Conservation (phyloP, 345 rosid species). For the Mercurialis annua region DNA sequence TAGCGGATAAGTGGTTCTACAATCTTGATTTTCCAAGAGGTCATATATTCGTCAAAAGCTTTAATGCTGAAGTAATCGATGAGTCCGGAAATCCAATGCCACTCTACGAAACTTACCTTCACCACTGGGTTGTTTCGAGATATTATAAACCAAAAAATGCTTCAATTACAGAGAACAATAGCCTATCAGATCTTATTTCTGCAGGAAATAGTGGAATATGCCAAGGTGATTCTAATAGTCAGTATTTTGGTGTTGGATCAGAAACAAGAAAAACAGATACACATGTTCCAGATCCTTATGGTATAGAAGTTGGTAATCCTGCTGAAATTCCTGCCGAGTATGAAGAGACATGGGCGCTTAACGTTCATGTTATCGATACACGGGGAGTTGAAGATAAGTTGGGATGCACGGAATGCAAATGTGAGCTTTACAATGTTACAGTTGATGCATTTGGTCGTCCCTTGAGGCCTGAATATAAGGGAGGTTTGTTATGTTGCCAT, state of each 20-base stretch:
- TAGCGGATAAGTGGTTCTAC: constrained; percentile 40
- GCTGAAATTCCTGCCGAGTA: constrained; percentile 58
- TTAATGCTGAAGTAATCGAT: constrained; percentile 65
- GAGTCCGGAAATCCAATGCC: constrained; percentile 62
- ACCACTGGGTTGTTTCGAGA: constrained; percentile 67
- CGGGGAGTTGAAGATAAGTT: constrained; percentile 66
- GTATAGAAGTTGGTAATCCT: constrained; percentile 69
- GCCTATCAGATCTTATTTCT: too few relatives aligned
- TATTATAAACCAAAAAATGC: constrained; percentile 39
- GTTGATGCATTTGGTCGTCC: constrained; percentile 45
- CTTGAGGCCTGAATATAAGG: constrained; percentile 53
- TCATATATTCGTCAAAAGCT: constrained; percentile 69
- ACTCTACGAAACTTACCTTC: constrained; percentile 77
- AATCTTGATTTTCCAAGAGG: constrained; percentile 76
- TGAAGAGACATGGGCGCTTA: constrained; percentile 70
- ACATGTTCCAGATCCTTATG: constrained; percentile 75
- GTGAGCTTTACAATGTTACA: constrained; percentile 73
- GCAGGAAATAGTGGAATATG: constrained; percentile 66
- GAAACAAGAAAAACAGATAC: constrained; percentile 71
- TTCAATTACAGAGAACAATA: too few relatives aligned
- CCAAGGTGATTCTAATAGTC: constrained; percentile 35
- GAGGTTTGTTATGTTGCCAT: constrained; percentile 70
- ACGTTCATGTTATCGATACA: constrained; percentile 84
- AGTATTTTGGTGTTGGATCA: constrained; percentile 77
- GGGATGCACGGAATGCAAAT: constrained; percentile 79